Evolutionary conservation across 2,329 filamentous ascomycete genomes (phyloP).

Genomic region (Alternaria hordeiaustralica): DNA sequence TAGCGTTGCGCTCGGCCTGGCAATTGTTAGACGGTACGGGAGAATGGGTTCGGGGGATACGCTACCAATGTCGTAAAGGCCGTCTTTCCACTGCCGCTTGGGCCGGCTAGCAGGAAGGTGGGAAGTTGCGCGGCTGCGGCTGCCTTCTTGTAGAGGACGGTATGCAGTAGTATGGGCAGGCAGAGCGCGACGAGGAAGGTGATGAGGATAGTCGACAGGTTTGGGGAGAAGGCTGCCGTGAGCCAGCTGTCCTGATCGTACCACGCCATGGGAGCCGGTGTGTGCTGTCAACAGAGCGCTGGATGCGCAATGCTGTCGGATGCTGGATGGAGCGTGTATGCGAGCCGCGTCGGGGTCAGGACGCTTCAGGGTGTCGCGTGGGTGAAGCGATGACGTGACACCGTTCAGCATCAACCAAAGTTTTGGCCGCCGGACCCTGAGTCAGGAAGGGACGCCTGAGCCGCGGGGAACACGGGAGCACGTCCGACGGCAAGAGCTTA

Average conservation of each 20-base stretch:
- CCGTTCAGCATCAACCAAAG: constrained; percentile 14
- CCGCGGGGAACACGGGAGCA: constrained; percentile 23
- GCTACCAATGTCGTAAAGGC: constrained; percentile 78
- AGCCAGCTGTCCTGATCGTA: constrained; percentile 52
- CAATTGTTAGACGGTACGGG: neutral
- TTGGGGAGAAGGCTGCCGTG: constrained; percentile 55
- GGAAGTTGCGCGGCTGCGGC: constrained; percentile 70
- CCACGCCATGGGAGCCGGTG: constrained; percentile 39
- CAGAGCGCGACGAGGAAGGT: constrained; percentile 74
- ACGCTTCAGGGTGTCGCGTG: neutral
- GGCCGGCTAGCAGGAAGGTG: constrained; percentile 80
- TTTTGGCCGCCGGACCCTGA: constrained; percentile 13
- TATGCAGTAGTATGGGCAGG: constrained; percentile 79
- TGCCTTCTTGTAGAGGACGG: constrained; percentile 71
- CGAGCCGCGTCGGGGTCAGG: constrained; percentile 1
- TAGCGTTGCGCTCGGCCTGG: constrained; percentile 63
- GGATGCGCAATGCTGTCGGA: neutral
- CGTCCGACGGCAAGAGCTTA: constrained; percentile 31
- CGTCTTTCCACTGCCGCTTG: constrained; percentile 86
- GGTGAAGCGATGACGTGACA: constrained; percentile 31
- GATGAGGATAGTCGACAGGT: constrained; percentile 63
- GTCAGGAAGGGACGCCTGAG: constrained; percentile 4
- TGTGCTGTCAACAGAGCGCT: neutral
- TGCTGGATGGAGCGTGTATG: neutral
- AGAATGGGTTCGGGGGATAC: neutral